A percentile compares a stretch with the other conserved stretches of the same genome.
Evolutionary conservation across 225 moss, liverwort and hornwort species (phyloP).

Genomic region (Takakia lepidozioides): DNA sequence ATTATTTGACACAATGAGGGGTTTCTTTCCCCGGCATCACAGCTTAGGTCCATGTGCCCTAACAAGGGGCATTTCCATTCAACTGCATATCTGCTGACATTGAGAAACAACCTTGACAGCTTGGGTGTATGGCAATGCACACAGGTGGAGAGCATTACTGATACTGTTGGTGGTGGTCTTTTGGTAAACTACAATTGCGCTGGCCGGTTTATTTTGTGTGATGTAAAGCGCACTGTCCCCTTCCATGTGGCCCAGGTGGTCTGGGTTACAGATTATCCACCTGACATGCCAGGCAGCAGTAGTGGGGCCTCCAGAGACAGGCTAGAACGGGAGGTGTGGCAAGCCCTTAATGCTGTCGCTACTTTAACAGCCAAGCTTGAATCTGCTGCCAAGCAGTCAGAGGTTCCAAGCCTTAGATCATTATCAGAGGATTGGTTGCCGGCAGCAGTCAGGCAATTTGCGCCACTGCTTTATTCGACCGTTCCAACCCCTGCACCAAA

Average conservation of each 20-base stretch:
- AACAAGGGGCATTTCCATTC: too few relatives aligned
- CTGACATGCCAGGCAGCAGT: neutral
- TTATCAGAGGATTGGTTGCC: neutral
- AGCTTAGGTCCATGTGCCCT: too few relatives aligned
- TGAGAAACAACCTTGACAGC: too few relatives aligned
- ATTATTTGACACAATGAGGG: too few relatives aligned
- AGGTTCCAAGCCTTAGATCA: too few relatives aligned
- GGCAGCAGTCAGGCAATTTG: constrained; percentile 4
- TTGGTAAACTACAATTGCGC: constrained; percentile 3
- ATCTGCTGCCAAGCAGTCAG: neutral
- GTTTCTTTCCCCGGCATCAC: too few relatives aligned
- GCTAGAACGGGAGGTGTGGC: constrained; percentile 6
- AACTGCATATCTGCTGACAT: too few relatives aligned
- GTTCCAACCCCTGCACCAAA: constrained; percentile 2
- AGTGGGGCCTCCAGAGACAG: neutral
- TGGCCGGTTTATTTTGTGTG: constrained; percentile 1
- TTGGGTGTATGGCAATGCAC: too few relatives aligned
- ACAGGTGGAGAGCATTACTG: constrained; percentile 4
- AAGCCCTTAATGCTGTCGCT: constrained; percentile 2
- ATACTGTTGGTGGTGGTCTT: neutral
- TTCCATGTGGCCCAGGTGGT: constrained; percentile 1
- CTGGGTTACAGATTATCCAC: constrained; percentile 3
- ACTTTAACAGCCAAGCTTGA: neutral
- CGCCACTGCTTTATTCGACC: neutral
- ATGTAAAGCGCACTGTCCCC: neutral